Base-by-base conservation (phyloP, 1,284 basidiomycete genomes). In the Heterobasidion parviporum region DNA sequence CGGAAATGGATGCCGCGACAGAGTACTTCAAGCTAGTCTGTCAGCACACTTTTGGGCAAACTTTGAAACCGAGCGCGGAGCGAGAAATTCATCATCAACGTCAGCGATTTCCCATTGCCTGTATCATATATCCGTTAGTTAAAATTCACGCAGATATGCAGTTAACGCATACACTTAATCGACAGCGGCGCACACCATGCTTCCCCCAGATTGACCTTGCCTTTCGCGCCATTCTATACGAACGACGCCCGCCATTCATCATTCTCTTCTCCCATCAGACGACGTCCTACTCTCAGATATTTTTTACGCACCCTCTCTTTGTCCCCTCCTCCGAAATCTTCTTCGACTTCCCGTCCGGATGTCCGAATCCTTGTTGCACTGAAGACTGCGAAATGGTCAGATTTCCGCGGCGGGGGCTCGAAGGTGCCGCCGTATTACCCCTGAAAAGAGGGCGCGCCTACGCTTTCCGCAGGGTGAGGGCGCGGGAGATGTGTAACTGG, bases 361-460 rank as follows among this genome's bases (percentile, higher is more conserved):
- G 86, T 60, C 85, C 83, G 33, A 88, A 87, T 59, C 85, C 83
- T 1, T 83, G 81, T 61, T 88, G 85, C 66, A 84, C 79, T 36
- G 86, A 88, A 60, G 85, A 88, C 64, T 88, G 86, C 65, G 86
- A 88, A 69, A 85, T 88, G 78, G 82, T 88, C 61, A 80, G 86
- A 50, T 88, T 88, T 62, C 85, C 85, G 6, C 73, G 85, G 55
- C 72, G 76, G 55, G 86, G 85, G 1, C 63, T 78, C 16, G 80
- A 82, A 55, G 74, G 71, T 6, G 86, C 86, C 6, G 75, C 75
- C 2, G 72, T 88, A 45, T 73, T 88, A 32, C 74, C 81, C 38
- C 74, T 85, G 61, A 83, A 80, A 64, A 75, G 78, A 14, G 80
- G 74, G 49, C 74, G 72, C 53, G 77, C 78, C 35, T 75, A 72